Evolutionary conservation across 805 yeast species (phyloP), one percentile per base, ranked within the genome.

Genomic region (Candida berthetii): DNA sequence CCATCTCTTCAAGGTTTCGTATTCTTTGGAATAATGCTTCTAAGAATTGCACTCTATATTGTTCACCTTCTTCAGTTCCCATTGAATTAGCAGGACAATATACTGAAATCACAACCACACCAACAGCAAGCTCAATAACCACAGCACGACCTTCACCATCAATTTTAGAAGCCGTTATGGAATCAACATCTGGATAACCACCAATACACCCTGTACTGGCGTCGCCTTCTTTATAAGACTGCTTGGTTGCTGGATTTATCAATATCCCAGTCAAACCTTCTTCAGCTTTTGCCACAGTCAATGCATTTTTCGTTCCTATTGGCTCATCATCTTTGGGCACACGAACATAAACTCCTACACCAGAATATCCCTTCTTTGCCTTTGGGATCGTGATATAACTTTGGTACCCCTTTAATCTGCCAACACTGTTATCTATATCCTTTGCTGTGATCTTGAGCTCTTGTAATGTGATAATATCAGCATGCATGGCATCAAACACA

Each of bases 81-180:
- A 69, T 68, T 0, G 97, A 86, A 57, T 88, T 87, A 1, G 98
- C 98, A 0, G 98, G 98, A 57, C 97, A 91, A 55, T 91, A 91
- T 4, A 82, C 71, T 0, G 81, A 68, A 36, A 85, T 74, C 0
- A 85, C 58, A 3, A 85, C 85, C 1, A 78, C 54, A 40, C 78
- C 74, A 46, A 69, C 72, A 1, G 80, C 76, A 19, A 90, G 55
- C 54, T 93, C 98, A 0, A 90, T 62, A 5, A 86, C 71, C 2
- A 89, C 72, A 44, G 86, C 76, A 35, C 99, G 67, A 1, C 98
- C 98, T 58, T 93, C 93, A n/a, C 74, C 55, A 55, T 91, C 99
- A 1, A 93, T 50, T 6, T 64, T 61, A 14, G 66, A 44, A 0
- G 68, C 75, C 4, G 61, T 62, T 3, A 62, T 64, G 15, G 57